These are phyloP conservation scores for Fusarium sp. DNA, from an alignment of 2,329 filamentous ascomycete species.

Conservation along the genomic window DNA sequence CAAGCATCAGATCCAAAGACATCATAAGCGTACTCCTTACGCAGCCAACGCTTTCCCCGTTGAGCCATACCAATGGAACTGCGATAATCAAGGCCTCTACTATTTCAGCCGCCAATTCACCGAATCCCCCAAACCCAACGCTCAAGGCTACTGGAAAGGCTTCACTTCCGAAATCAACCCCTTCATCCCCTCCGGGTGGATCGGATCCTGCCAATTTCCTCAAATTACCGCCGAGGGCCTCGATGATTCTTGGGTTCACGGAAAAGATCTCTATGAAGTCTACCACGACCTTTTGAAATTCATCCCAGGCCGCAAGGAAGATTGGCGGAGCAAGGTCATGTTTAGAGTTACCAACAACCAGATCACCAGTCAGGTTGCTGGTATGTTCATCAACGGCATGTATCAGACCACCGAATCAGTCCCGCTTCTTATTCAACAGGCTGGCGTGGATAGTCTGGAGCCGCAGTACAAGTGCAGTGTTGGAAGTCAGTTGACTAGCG, in stretches of 20 bases:
- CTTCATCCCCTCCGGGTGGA: slow-evolving; percentile 71
- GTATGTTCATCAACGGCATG: slow-evolving; percentile 79
- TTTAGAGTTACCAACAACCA: slow-evolving; percentile 84
- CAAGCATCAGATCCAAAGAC: slow-evolving; percentile 72
- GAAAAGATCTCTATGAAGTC: slow-evolving; percentile 78
- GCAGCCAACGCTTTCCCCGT: slow-evolving; percentile 78
- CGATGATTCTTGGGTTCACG: slow-evolving; percentile 79
- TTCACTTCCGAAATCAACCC: slow-evolving; percentile 72
- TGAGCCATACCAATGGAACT: slow-evolving; percentile 78
- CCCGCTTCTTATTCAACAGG: slow-evolving; percentile 60
- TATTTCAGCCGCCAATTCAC: slow-evolving; percentile 70
- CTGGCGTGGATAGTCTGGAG: slow-evolving; percentile 75
- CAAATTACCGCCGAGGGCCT: slow-evolving; percentile 79
- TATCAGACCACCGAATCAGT: slow-evolving; percentile 56
- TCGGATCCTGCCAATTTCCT: slow-evolving; percentile 81
- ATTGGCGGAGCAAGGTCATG: slow-evolving; percentile 57
- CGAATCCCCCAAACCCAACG: slow-evolving; percentile 54
- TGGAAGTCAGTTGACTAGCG: slow-evolving; percentile 54
- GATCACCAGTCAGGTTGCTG: slow-evolving; percentile 83
- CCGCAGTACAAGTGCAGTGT: slow-evolving; percentile 74
- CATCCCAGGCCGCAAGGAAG: slow-evolving; percentile 62
- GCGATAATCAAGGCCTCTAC: slow-evolving; percentile 74
- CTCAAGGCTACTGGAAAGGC: slow-evolving; percentile 71
- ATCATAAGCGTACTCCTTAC: slow-evolving; percentile 87
- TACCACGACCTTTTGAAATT: slow-evolving; percentile 76